phyloP scores from a whole-genome alignment of 257 asterid genomes.

The Galeopsis tetrahit region DNA sequence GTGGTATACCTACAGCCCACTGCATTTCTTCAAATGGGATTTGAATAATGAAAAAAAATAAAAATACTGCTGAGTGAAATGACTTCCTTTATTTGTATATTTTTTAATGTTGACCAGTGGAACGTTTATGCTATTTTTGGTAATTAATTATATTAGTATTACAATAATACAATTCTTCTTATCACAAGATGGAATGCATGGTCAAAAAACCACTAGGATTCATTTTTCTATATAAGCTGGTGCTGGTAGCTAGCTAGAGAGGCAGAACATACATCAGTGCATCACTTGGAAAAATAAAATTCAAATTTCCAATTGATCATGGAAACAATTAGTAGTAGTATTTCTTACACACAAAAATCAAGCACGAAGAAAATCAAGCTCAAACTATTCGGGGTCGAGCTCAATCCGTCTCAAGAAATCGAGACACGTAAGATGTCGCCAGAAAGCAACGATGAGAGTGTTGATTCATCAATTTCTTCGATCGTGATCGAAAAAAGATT shows the following conservation, averaged over 20 bases:
- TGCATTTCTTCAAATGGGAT: neutral
- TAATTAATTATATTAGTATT: neutral
- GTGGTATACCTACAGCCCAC: neutral
- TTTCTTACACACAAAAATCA: constrained; percentile 42
- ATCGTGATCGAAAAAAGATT: constrained; percentile 40
- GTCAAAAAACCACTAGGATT: constrained; percentile 28
- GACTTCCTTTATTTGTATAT: constrained; percentile 31
- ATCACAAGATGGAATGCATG: constrained; percentile 43
- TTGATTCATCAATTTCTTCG: constrained; percentile 56
- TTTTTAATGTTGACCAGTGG: constrained; percentile 36
- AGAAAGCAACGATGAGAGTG: constrained; percentile 53
- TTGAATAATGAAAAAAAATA: neutral
- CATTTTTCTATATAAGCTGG: constrained; percentile 33
- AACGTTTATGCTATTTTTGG: constrained; percentile 33
- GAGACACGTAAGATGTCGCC: neutral
- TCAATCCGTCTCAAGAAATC: constrained; percentile 28
- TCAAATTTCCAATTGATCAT: constrained; percentile 34
- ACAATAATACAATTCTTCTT: constrained; percentile 27
- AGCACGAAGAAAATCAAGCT: constrained; percentile 48
- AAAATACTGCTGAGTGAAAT: constrained; percentile 40
- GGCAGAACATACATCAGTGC: constrained; percentile 29
- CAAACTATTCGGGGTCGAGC: constrained; percentile 69
- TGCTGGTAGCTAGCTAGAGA: constrained; percentile 11
- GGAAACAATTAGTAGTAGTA: constrained; percentile 38
- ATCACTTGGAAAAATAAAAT: constrained; percentile 31